Conservation (phyloP, 2,329 filamentous ascomycete genomes). For the Ceratocystiopsis minuta region DNA sequence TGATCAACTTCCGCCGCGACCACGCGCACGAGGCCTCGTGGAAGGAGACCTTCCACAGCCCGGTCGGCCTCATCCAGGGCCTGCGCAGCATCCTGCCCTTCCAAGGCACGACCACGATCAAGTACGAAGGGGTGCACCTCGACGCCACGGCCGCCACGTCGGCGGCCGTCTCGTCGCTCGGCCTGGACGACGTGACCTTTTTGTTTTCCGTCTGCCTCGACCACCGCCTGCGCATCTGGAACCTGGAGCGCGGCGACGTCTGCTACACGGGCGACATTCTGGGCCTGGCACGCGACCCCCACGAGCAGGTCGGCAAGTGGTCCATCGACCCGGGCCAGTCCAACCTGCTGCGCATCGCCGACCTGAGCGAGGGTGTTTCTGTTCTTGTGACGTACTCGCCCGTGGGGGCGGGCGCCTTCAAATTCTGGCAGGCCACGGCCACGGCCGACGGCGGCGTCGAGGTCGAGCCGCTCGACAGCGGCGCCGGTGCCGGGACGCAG, state of each 20-base stretch:
- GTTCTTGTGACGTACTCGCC: slow-evolving; percentile 72
- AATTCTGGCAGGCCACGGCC: slow-evolving; percentile 66
- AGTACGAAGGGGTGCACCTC: slow-evolving; percentile 44
- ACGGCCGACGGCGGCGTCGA: slow-evolving; percentile 45
- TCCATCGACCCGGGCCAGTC: slow-evolving; percentile 62
- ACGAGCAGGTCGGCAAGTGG: slow-evolving; percentile 51
- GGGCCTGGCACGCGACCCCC: slow-evolving; percentile 43
- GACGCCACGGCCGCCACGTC: slow-evolving; percentile 52
- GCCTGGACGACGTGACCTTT: slow-evolving; percentile 31
- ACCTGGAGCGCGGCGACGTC: slow-evolving; percentile 62
- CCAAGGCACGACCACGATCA: slow-evolving; percentile 44
- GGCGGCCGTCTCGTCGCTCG: slow-evolving; percentile 33
- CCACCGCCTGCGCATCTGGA: slow-evolving; percentile 80
- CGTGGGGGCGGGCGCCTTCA: slow-evolving; percentile 75
- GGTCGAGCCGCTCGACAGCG: slow-evolving; percentile 36
- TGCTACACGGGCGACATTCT: slow-evolving; percentile 64
- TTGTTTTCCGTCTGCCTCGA: slow-evolving; percentile 75
- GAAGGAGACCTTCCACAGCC: slow-evolving; percentile 57
- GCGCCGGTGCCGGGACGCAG: slow-evolving; percentile 27
- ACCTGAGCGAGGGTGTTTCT: slow-evolving; percentile 32
- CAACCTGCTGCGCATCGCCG: slow-evolving; percentile 57
- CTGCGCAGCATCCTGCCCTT: slow-evolving; percentile 49
- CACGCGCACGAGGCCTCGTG: slow-evolving; percentile 31
- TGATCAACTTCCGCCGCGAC: slow-evolving; percentile 51
- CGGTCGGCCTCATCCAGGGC: slow-evolving; percentile 53